phyloP scores from a whole-genome alignment of 352 stramenopile species.

The Phytopythium boreale region DNA sequence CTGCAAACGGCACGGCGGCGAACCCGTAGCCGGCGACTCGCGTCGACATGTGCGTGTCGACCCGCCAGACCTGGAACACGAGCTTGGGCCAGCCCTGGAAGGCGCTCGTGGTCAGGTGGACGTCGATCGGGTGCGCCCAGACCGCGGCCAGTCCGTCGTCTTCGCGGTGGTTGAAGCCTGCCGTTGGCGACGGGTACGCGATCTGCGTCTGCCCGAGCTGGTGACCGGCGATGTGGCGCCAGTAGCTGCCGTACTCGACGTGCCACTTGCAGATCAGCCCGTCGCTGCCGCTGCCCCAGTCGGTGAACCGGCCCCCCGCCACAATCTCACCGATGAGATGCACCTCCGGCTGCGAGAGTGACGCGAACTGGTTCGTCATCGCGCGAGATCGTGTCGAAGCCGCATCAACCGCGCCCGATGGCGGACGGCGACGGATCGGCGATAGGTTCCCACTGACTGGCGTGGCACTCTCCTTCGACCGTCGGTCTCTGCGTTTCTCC shows the following conservation, averaged over 20 bases:
- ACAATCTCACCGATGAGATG: constrained; percentile 71
- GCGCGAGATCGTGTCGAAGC: neutral
- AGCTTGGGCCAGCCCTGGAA: constrained; percentile 68
- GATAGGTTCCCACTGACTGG: neutral
- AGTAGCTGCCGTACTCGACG: constrained; percentile 55
- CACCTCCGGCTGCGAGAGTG: constrained; percentile 49
- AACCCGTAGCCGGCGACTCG: constrained; percentile 62
- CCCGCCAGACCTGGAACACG: constrained; percentile 61
- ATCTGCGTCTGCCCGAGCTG: constrained; percentile 62
- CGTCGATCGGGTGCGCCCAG: constrained; percentile 65
- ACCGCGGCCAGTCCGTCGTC: constrained; percentile 23
- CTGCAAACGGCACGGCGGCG: constrained; percentile 45
- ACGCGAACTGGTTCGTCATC: constrained; percentile 2
- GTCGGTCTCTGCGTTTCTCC: neutral
- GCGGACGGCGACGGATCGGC: neutral
- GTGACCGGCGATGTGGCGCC: constrained; percentile 56
- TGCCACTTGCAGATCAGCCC: constrained; percentile 69
- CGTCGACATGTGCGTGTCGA: constrained; percentile 43
- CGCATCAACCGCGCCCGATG: neutral
- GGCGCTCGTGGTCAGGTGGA: constrained; percentile 55
- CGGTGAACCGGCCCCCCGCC: constrained; percentile 45
- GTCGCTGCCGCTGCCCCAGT: constrained; percentile 13
- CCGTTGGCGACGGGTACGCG: constrained; percentile 33
- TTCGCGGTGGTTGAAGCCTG: constrained; percentile 14
- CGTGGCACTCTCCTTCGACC: neutral